Conservation (phyloP, 2,329 filamentous ascomycete genomes). For the Fragosphaeria purpurea region DNA sequence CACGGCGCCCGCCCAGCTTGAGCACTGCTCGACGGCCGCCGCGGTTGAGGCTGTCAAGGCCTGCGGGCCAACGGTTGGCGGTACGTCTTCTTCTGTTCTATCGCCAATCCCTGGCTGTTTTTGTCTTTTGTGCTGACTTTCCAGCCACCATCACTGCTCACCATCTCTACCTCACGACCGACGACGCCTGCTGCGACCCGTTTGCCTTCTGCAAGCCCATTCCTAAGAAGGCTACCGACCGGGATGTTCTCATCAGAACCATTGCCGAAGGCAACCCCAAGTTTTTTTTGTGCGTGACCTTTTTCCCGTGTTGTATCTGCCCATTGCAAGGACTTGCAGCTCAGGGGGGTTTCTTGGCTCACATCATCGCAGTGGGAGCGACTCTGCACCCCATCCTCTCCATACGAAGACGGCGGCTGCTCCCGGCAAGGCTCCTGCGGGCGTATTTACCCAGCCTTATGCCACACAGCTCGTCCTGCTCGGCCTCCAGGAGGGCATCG, state of each 20-base stretch:
- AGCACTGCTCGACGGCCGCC: constrained; percentile 81
- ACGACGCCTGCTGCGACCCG: constrained; percentile 15
- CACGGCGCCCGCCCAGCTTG: constrained; percentile 5
- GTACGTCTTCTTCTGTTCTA: constrained; percentile 12
- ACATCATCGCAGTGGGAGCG: constrained; percentile 35
- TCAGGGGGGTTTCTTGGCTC: constrained; percentile 16
- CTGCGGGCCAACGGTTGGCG: constrained; percentile 67
- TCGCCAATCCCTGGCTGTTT: neutral
- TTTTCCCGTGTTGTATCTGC: neutral
- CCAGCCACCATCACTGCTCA: constrained; percentile 73
- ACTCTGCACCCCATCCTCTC: constrained; percentile 58
- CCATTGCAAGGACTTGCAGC: no score
- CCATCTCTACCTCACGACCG: constrained; percentile 56
- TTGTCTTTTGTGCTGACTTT: neutral
- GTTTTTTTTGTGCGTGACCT: constrained; percentile 45
- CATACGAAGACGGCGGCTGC: constrained; percentile 42
- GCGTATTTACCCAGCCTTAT: constrained; percentile 71
- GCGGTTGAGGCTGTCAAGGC: constrained; percentile 67
- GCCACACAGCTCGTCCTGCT: constrained; percentile 49
- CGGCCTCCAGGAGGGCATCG: constrained; percentile 51
- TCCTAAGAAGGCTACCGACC: constrained; percentile 60
- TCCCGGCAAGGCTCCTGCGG: constrained; percentile 51
- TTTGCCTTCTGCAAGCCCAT: constrained; percentile 54
- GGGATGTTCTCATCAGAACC: constrained; percentile 60
- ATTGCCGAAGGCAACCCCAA: constrained; percentile 49